Evolutionary conservation across 768 basidiomycete genomes (phyloP), one percentile per base, ranked within the genome.

Genomic region (Suillus weaverae): DNA sequence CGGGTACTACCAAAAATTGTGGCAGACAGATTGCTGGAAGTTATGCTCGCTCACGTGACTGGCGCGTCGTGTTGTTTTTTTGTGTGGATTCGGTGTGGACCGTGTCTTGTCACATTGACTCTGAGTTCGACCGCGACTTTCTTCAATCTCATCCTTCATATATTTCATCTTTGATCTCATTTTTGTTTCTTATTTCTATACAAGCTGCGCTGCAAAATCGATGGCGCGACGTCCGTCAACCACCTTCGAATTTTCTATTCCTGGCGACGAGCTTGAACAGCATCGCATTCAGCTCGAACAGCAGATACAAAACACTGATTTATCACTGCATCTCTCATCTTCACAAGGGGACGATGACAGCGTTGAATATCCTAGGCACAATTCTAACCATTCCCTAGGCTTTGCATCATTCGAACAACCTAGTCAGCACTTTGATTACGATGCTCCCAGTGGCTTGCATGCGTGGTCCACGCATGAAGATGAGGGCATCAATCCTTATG

Each of bases 221-320:
- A 76, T 76, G 75, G 46, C 72, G 32, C 72, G 62, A 66, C 69
- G 62, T 66, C 69, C 70, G 7, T 74, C 72, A 16, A 65, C 68
- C 20, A 72, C 59, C 54, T 68, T 79, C 43, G 84, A 85, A 62
- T 76, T 83, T 66, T 83, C 81, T 78, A 93, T 93, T 62, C 81
- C 71, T 9, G 88, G 87, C 64, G 92, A 94, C 73, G 85, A 87
- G 77, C 86, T 89, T 70, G 92, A 94, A 75, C 82, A 88, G 38
- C 75, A 88, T 73, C 87, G 92, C 66, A 89, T 91, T 60, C 85
- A 86, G 73, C 89, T 94, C 60, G 92, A 94, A 77, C 81, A 88
- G 72, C 89, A 91, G 70, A 83, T 94, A 64, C 87, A 89, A 71
- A 81, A 87, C 74, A 89, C 88, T 20, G 88, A 91, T 70, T 74